Conservation (phyloP, 2,329 filamentous ascomycete genomes). For the Elsinoe fawcettii region DNA sequence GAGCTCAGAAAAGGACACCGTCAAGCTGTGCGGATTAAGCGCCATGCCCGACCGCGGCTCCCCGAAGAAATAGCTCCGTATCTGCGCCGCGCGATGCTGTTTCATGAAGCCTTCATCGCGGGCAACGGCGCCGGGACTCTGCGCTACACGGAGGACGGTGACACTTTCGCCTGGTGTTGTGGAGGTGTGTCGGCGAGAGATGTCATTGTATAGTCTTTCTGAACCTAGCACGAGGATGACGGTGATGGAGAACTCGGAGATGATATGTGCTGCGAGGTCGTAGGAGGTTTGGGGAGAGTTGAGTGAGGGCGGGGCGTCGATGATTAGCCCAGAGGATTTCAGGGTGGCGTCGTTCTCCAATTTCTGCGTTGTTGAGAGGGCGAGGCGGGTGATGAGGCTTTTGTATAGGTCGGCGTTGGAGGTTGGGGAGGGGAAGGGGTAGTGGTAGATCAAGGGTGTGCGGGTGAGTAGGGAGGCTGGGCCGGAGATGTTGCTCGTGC, state of each 20-base stretch:
- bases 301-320: slow-evolving; percentile 71
- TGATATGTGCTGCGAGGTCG: slow-evolving; percentile 73
- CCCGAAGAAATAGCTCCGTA: slow-evolving; percentile 93
- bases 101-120: slow-evolving; percentile 69
- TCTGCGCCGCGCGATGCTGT: slow-evolving; percentile 62
- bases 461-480: slow-evolving; percentile 85
- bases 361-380: slow-evolving; percentile 67
- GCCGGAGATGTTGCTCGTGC: slow-evolving; percentile 81
- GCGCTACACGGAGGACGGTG: slow-evolving; percentile 68
- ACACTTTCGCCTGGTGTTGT: slow-evolving; percentile 54
- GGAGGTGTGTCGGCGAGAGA: slow-evolving; percentile 56
- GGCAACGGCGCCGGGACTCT: slow-evolving; percentile 76
- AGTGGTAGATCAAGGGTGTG: slow-evolving; percentile 84
- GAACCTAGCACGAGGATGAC: slow-evolving; percentile 77
- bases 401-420: slow-evolving; percentile 65
- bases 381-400: slow-evolving; percentile 65
- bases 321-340: slow-evolving; percentile 67
- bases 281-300: slow-evolving; percentile 58
- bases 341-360: slow-evolving; percentile 67
- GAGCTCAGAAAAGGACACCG: slow-evolving; percentile 67
- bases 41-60: slow-evolving; percentile 50
- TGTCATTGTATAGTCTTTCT: slow-evolving; percentile 64
- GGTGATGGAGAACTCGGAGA: slow-evolving; percentile 61
- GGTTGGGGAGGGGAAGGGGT: slow-evolving; percentile 64
- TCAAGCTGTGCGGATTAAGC: slow-evolving; percentile 79